Evolutionary conservation across 129 eudicot genomes (phyloP), one percentile per base, ranked within the genome.

Genomic region (Chrysanthemum seticuspe): DNA sequence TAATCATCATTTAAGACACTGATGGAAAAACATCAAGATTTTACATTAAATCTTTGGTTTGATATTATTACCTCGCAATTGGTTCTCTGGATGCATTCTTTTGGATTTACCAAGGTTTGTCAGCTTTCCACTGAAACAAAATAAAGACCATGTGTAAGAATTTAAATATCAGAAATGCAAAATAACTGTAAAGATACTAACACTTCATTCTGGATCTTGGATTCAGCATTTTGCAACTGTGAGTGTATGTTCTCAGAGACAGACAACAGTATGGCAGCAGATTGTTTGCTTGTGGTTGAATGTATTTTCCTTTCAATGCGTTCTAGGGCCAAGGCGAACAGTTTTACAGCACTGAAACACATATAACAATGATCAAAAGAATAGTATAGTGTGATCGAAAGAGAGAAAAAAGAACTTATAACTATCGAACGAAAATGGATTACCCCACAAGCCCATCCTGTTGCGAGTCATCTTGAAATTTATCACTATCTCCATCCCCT

Each of bases 61-160:
- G 10, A 31, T 45, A 57, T 40, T 64, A 18, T 72, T 77, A 94
- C 98, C 98, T 94, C 85, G 85, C 73, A 83, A 82, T 78, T 67
- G 79, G 65, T 81, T 83, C 80, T 94, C 96, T 21, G 88, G 71
- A 51, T 67, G 78, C 82, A 76, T 94, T 76, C 96, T 84, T 80
- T 90, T 86, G 52, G 86, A 65, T 78, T 81, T 83, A 72, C 82
- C 83, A 29, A 69, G 77, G 77, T 66, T 78, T 76, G 84, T 85
- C 50, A 94, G 82, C 85, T 88, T 90, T 73, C 85, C 96, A 81
- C 98, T 94, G 98, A 62, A 87, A 86, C 66, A 82, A n/a, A 44
- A 74, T 65, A 76, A 29, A 65, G 64, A 70, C 29, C 81, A 74
- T 67, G 19, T 62, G 55, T 61, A 50, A 72, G 80, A 80, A 60